phyloP scores from a whole-genome alignment of 352 stramenopile species.

The Aphanomyces stellatus region DNA sequence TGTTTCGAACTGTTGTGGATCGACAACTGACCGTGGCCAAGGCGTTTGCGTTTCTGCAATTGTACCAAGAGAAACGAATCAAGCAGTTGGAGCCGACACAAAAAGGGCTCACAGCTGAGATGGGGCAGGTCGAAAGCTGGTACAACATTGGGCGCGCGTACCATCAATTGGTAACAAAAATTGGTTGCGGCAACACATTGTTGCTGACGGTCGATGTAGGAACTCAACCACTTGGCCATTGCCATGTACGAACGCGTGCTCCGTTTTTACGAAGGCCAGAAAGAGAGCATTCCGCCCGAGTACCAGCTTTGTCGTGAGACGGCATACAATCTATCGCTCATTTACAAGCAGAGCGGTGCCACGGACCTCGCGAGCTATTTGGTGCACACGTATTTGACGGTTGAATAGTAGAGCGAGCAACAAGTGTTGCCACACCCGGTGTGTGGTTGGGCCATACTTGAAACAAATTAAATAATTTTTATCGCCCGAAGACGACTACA shows the following conservation, averaged over 20 bases:
- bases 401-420: conserved; percentile 27
- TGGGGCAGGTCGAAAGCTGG: conserved; percentile 66
- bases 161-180: conserved; percentile 66
- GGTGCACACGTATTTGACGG: conserved; percentile 71
- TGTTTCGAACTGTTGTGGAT: conserved; percentile 82
- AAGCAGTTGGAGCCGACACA: not conserved
- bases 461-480: not conserved
- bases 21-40: conserved; percentile 77
- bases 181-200: too few relatives aligned
- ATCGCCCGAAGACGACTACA: too few relatives aligned
- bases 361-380: conserved; percentile 68
- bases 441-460: not conserved
- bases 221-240: conserved; percentile 78
- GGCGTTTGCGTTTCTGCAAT: conserved; percentile 77
- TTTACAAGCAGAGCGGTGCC: conserved; percentile 80
- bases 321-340: conserved; percentile 82
- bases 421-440: not conserved
- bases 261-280: conserved; percentile 59
- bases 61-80: conserved; percentile 61
- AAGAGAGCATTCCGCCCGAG: conserved; percentile 42
- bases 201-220: conserved; percentile 32
- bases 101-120: conserved; percentile 49
- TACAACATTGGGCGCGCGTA: conserved; percentile 83
- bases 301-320: conserved; percentile 75
- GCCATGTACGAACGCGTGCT: conserved; percentile 83